These are phyloP conservation scores for Neofusicoccum parvum DNA, from an alignment of 2,329 filamentous ascomycete genomes.

Conservation along the genomic window DNA sequence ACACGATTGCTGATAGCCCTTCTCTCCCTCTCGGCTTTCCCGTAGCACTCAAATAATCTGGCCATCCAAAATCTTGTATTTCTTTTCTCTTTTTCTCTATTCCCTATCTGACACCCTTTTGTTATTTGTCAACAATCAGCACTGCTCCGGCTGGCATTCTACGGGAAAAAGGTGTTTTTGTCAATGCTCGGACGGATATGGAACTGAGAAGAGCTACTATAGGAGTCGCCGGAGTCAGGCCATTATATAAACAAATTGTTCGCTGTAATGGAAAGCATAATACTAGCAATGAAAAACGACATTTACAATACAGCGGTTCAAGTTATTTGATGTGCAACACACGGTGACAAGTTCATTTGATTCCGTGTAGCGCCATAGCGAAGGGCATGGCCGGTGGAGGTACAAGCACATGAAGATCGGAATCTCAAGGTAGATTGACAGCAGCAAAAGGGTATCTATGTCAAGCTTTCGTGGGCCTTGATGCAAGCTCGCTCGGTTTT, in stretches of 20 bases:
- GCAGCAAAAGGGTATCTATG: slow-evolving; percentile 19
- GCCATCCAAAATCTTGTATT: neutral
- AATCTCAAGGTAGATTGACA: slow-evolving; percentile 15
- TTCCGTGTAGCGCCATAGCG: too few relatives aligned
- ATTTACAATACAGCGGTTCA: neutral
- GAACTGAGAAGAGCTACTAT: slow-evolving; percentile 15
- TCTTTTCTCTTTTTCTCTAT: neutral
- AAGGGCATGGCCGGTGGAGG: neutral
- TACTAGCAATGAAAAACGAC: slow-evolving; percentile 13
- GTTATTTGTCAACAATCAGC: slow-evolving; percentile 14
- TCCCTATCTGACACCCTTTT: neutral
- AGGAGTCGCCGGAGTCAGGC: slow-evolving; percentile 20
- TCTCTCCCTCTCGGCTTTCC: slow-evolving; percentile 10
- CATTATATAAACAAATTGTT: slow-evolving; percentile 19
- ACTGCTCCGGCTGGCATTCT: slow-evolving; percentile 17
- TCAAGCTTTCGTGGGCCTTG: slow-evolving; percentile 16
- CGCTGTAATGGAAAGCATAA: slow-evolving; percentile 19
- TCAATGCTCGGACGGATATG: slow-evolving; percentile 13
- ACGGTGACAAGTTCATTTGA: too few relatives aligned
- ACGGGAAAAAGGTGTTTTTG: slow-evolving; percentile 11
- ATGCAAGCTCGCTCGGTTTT: slow-evolving; percentile 16
- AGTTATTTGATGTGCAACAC: neutral
- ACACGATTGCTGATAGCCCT: neutral
- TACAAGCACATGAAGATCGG: neutral
- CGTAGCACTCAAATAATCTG: slow-evolving; percentile 7